Evolutionary conservation across 2,329 filamentous ascomycete species (phyloP).

Genomic region (Nemania diffusa): DNA sequence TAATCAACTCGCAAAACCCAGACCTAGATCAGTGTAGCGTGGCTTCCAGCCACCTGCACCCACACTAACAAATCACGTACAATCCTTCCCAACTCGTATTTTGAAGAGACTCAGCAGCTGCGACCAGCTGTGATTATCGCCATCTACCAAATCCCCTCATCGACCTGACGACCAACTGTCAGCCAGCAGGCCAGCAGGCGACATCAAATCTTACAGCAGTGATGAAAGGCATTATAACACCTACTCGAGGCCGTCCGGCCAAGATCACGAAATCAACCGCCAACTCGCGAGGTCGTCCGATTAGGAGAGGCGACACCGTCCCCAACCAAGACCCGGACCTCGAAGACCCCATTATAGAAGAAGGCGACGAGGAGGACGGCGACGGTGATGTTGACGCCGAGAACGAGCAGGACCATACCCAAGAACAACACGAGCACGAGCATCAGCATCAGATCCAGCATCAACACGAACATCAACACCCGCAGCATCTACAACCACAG

Average conservation of each 20-base stretch:
- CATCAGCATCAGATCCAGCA: constrained; percentile 35
- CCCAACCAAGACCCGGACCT: constrained; percentile 50
- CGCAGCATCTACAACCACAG: constrained; percentile 37
- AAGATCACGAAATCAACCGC: constrained; percentile 57
- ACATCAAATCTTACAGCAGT: constrained; percentile 34
- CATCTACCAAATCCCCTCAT: constrained; percentile 40
- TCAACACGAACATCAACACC: constrained; percentile 35
- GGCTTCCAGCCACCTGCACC: background rate
- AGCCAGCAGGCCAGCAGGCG: constrained; percentile 47
- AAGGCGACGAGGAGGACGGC: constrained; percentile 36
- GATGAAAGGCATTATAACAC: constrained; percentile 53
- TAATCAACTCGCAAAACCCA: background rate
- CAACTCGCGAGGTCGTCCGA: constrained; percentile 45
- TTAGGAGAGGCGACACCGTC: constrained; percentile 47
- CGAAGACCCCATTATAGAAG: constrained; percentile 44
- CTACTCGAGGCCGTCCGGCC: constrained; percentile 53
- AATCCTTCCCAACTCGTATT: constrained; percentile 8
- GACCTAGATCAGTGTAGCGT: background rate
- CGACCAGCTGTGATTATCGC: constrained; percentile 46
- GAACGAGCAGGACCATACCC: constrained; percentile 41
- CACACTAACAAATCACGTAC: constrained; percentile 2
- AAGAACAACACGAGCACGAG: constrained; percentile 38
- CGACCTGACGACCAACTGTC: constrained; percentile 48
- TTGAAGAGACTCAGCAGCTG: constrained; percentile 43
- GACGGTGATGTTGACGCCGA: constrained; percentile 39